Evolutionary conservation across 2,329 filamentous ascomycete species (phyloP), one percentile per base, ranked within the genome.

Genomic region (Metarhizium anisopliae): DNA sequence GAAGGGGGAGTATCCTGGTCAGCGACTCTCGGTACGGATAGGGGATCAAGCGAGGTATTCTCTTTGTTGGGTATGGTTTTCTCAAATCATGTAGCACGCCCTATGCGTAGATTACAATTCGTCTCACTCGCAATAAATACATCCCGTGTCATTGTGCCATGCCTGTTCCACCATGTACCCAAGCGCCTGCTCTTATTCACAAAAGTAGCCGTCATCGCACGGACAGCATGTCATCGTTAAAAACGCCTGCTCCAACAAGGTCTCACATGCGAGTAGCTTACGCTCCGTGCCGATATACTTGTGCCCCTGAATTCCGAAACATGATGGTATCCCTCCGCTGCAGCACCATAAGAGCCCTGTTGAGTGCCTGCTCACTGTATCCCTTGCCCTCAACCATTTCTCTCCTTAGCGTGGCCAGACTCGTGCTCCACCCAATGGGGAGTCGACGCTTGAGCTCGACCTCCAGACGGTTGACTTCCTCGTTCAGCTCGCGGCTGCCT

Each of bases 391-490:
- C 91, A 5, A 95, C 90, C 78, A 99, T 92, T 70, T 99, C 94
- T 50, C 90, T 82, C 59, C 89, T 83, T 61, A 99, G 73, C 2
- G 90, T 95, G 0, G 89, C 88, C 56, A 97, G 72, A 66, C 89
- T 95, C 1, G 93, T 96, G 66, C 89, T 94, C 90, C 93, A 99
- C 20, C 94, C 94, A 62, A 99, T 94, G 1, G 94, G 92, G 63
- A 99, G 75, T 30, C 93, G 81, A 56, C 90, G 82, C 72, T 90
- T 86, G 53, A 99, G 77, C 75, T 97, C 94, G 16, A 90, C 84
- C 72, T 97, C 94, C 5, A 97, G 83, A 63, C 90, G 90, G 61
- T 80, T 79, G 6, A 90, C 89, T 70, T 97, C 94, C 52, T 96
- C 90, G 72, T 95, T 93, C 55, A 97, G 77, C 72, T 97, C 93